Percentiles rank a stretch among this genome's conserved stretches.
Conservation (phyloP, 2,329 filamentous ascomycete species). For the Albifimbria verrucaria region DNA sequence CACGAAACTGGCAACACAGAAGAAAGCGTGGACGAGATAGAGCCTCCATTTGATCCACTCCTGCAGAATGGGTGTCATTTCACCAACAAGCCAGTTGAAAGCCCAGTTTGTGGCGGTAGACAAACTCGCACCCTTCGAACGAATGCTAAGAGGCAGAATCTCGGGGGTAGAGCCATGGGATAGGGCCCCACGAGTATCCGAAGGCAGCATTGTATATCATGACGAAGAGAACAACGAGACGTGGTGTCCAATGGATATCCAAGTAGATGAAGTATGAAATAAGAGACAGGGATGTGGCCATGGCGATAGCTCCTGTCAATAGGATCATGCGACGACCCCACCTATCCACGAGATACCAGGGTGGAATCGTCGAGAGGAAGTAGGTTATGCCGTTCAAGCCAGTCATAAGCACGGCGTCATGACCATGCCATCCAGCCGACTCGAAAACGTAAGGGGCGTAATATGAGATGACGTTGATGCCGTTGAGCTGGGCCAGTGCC, state of each 20-base stretch:
- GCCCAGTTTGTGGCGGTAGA: slow-evolving; percentile 98
- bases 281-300: slow-evolving; percentile 81
- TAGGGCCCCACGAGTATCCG: slow-evolving; percentile 91
- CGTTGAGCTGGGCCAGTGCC: slow-evolving; percentile 91
- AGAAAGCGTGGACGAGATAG: slow-evolving; percentile 94
- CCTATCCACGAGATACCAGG: slow-evolving; percentile 93
- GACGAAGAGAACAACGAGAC: slow-evolving; percentile 86
- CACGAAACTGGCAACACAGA: slow-evolving; percentile 92
- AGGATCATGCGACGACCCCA: slow-evolving; percentile 89
- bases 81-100: slow-evolving; percentile 95
- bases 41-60: slow-evolving; percentile 90
- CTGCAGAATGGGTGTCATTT: slow-evolving; percentile 90
- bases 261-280: slow-evolving; percentile 97
- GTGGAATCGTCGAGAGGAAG: slow-evolving; percentile 85
- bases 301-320: slow-evolving; percentile 82
- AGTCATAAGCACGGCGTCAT: slow-evolving; percentile 92
- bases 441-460: slow-evolving; percentile 97
- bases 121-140: slow-evolving; percentile 93
- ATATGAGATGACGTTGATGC: slow-evolving; percentile 99
- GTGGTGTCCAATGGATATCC: slow-evolving; percentile 73
- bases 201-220: slow-evolving; percentile 99
- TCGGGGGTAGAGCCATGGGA: slow-evolving; percentile 98
- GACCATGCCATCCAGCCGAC: slow-evolving; percentile 91
- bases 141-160: slow-evolving; percentile 92
- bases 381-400: slow-evolving; percentile 92